Evolutionary conservation across 2,329 filamentous ascomycete species (phyloP).

Genomic region (Scytalidium lignicola): DNA sequence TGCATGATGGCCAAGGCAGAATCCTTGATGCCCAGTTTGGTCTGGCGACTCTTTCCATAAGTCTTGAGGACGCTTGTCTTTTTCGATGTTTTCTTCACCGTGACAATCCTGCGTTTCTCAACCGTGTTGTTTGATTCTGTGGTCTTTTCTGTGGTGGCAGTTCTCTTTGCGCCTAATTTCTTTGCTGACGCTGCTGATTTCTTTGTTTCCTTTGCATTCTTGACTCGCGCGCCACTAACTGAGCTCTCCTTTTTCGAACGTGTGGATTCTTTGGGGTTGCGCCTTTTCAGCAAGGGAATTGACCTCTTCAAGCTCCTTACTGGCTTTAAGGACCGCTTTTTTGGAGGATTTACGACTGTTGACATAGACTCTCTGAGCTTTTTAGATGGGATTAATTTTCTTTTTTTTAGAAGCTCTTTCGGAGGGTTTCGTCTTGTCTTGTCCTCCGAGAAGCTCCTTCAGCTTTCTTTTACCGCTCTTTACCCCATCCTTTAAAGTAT

Average conservation of each 20-base stretch:
- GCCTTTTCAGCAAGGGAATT: slow-evolving; percentile 21
- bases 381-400: slow-evolving; percentile 36
- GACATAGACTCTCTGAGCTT: slow-evolving; percentile 29
- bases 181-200: background rate
- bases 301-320: slow-evolving; percentile 31
- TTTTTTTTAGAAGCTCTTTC: slow-evolving; percentile 34
- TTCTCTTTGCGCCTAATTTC: background rate
- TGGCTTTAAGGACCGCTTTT: slow-evolving; percentile 32
- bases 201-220: background rate
- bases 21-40: slow-evolving; percentile 16
- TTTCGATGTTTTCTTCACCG: slow-evolving; percentile 16
- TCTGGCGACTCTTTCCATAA: slow-evolving; percentile 17
- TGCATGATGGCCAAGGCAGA: slow-evolving; percentile 15
- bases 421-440: slow-evolving; percentile 14
- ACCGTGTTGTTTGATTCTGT: background rate
- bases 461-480: slow-evolving; percentile 53
- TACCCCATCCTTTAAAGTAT: slow-evolving; percentile 27
- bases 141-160: background rate
- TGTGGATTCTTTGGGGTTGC: slow-evolving; percentile 5
- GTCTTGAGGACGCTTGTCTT: slow-evolving; percentile 17
- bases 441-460: slow-evolving; percentile 41
- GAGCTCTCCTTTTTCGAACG: background rate
- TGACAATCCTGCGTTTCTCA: slow-evolving; percentile 12
- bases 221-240: background rate
- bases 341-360: slow-evolving; percentile 31